These are phyloP conservation scores for Metarhizium brunneum DNA, from an alignment of 2,329 filamentous ascomycete genomes.

Conservation along the genomic window DNA sequence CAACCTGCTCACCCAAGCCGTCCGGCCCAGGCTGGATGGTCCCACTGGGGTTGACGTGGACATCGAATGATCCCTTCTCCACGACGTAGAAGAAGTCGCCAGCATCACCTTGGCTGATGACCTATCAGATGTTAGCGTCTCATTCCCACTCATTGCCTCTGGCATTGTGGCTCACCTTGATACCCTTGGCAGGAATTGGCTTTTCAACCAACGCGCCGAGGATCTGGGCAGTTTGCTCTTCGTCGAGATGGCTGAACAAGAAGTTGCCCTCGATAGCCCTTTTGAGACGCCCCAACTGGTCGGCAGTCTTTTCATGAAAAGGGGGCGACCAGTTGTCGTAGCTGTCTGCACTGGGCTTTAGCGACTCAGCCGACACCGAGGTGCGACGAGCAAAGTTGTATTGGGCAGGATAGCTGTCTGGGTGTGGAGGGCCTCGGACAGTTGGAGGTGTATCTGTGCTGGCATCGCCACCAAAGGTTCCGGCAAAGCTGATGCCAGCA, in stretches of 20 bases:
- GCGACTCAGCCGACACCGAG: conserved; percentile 91
- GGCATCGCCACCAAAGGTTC: conserved; percentile 45
- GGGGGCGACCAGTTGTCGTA: conserved; percentile 89
- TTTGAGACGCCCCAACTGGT: conserved; percentile 73
- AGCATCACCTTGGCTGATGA: conserved; percentile 90
- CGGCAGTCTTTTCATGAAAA: conserved; percentile 68
- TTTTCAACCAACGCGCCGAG: conserved; percentile 90
- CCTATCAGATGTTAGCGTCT: conserved; percentile 41
- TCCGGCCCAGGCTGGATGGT: conserved; percentile 69
- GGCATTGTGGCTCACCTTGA: conserved; percentile 42
- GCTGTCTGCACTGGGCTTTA: conserved; percentile 76
- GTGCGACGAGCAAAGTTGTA: conserved; percentile 92
- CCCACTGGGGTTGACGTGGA: conserved; percentile 77
- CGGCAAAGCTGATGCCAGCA: conserved; percentile 34
- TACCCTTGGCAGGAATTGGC: conserved; percentile 83
- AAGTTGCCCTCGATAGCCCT: conserved; percentile 83
- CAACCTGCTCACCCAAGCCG: conserved; percentile 76
- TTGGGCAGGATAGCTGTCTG: conserved; percentile 74
- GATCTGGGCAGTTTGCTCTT: conserved; percentile 82
- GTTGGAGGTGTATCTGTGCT: conserved; percentile 35
- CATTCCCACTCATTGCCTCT: neutral
- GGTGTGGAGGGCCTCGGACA: conserved; percentile 40
- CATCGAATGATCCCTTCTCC: conserved; percentile 81
- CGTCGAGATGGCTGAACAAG: conserved; percentile 87
- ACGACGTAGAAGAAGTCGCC: conserved; percentile 98